Evolutionary conservation across 2,329 filamentous ascomycete genomes (phyloP).

Genomic region (Pestalotiopsis sp.): DNA sequence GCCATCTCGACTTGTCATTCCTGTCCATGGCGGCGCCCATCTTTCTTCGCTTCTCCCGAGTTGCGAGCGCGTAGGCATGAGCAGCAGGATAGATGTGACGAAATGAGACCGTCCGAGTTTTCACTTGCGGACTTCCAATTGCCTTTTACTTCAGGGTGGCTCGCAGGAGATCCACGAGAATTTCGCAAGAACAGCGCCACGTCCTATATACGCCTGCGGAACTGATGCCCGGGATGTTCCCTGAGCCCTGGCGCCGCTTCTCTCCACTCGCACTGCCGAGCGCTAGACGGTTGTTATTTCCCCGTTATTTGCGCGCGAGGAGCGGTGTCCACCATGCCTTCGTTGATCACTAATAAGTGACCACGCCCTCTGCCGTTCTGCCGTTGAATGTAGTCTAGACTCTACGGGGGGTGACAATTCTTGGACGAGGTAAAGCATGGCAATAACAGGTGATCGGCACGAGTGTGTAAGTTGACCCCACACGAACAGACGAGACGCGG

Average conservation of each 20-base stretch:
- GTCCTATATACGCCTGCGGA: not conserved
- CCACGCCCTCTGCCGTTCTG: too few species aligned
- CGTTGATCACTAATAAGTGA: too few species aligned
- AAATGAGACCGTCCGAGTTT: not conserved
- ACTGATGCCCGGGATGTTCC: not conserved
- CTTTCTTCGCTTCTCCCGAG: not conserved
- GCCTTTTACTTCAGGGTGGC: not conserved
- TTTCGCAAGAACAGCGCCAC: not conserved
- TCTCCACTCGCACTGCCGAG: not conserved
- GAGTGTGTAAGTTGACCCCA: too few species aligned
- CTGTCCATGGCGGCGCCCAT: not conserved
- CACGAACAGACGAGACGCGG: too few species aligned
- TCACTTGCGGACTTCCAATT: not conserved
- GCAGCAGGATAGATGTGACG: not conserved
- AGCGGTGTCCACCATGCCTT: not conserved
- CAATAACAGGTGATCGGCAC: not conserved
- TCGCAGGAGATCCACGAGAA: too few species aligned
- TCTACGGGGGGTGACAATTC: too few species aligned
- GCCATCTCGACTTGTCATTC: not conserved
- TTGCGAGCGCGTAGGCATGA: not conserved
- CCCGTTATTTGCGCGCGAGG: not conserved
- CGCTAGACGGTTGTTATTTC: not conserved
- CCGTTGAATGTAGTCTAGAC: too few species aligned
- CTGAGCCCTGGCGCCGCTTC: not conserved
- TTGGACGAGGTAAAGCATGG: not conserved